Conservation (phyloP, 495 filamentous ascomycete genomes). For the Rhypophila decipiens region DNA sequence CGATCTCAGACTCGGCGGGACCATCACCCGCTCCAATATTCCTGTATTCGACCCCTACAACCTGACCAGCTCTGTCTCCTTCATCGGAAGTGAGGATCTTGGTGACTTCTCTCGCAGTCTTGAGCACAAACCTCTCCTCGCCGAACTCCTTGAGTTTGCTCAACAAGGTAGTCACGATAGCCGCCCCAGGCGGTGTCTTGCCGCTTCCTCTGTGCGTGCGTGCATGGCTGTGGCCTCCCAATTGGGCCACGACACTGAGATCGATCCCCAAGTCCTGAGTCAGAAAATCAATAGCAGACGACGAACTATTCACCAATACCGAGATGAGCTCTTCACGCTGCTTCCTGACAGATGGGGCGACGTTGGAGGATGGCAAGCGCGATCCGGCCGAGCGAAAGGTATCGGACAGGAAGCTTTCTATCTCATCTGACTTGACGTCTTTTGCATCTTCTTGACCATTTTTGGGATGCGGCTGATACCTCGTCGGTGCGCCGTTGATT, state of each 20-base stretch:
- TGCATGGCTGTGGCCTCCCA: constrained; percentile 47
- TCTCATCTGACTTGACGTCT: constrained; percentile 20
- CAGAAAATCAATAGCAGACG: constrained; percentile 46
- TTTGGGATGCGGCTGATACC: constrained; percentile 17
- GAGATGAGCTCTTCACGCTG: constrained; percentile 37
- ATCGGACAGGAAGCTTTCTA: constrained; percentile 41
- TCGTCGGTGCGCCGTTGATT: constrained; percentile 53
- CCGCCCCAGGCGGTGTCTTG: constrained; percentile 44
- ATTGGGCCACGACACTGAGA: constrained; percentile 45
- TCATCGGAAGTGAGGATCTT: constrained; percentile 28
- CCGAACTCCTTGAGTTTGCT: constrained; percentile 33
- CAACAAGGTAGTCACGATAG: constrained; percentile 47
- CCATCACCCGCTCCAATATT: background rate
- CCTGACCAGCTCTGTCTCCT: constrained; percentile 9
- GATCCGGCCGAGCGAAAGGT: constrained; percentile 44
- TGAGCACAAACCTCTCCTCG: constrained; percentile 38
- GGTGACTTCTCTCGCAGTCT: constrained; percentile 39
- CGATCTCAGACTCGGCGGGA: constrained; percentile 6
- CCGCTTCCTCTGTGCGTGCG: constrained; percentile 51
- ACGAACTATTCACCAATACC: constrained; percentile 33
- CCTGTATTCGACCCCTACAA: constrained; percentile 31
- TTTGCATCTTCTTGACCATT: constrained; percentile 24
- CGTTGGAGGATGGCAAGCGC: constrained; percentile 12
- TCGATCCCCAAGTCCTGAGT: constrained; percentile 44
- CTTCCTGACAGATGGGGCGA: constrained; percentile 1